These are phyloP conservation scores for Novymonas esmeraldas DNA, from an alignment of 208 protist species.

Conservation along the genomic window DNA sequence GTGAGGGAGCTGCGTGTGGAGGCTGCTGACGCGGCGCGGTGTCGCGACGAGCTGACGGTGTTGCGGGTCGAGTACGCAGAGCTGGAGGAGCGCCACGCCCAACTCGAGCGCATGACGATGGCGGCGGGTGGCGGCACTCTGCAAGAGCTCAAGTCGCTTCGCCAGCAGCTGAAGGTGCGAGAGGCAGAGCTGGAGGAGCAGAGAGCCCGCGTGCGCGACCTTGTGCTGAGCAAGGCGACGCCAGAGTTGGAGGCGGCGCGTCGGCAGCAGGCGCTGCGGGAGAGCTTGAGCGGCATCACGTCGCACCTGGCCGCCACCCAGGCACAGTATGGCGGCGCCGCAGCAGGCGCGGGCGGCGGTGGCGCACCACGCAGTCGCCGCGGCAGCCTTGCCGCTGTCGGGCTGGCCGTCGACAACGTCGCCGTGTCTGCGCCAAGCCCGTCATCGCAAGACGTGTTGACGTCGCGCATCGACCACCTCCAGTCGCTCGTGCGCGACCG, in stretches of 20 bases:
- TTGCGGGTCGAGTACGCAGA: constrained; percentile 38
- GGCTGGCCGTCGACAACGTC: not conserved
- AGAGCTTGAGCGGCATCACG: constrained; percentile 45
- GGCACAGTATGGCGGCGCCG: constrained; percentile 17
- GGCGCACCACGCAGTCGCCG: constrained; percentile 1
- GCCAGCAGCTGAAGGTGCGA: constrained; percentile 32
- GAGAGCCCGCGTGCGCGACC: constrained; percentile 13
- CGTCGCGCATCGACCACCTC: constrained; percentile 36
- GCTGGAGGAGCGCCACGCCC: constrained; percentile 28
- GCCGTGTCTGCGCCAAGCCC: not conserved
- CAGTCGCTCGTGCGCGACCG: constrained; percentile 30
- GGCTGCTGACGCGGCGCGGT: constrained; percentile 14
- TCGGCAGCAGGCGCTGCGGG: constrained; percentile 40
- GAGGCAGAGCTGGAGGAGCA: constrained; percentile 38
- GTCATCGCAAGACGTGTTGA: constrained; percentile 19
- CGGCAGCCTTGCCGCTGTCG: not conserved
- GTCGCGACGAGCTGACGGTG: constrained; percentile 22
- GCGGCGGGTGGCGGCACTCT: constrained; percentile 18
- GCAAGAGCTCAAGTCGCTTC: constrained; percentile 34
- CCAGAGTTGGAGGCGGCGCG: constrained; percentile 31
- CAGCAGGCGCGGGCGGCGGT: not conserved
- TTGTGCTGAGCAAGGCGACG: constrained; percentile 22
- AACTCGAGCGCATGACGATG: constrained; percentile 27
- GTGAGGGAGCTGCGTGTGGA: constrained; percentile 15
- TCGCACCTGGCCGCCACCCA: constrained; percentile 38